A percentile compares a stretch with the other conserved stretches of the same genome.
These are phyloP conservation scores for Trapa bicornis DNA, from an alignment of 345 rosid species.

Conservation along the genomic window DNA sequence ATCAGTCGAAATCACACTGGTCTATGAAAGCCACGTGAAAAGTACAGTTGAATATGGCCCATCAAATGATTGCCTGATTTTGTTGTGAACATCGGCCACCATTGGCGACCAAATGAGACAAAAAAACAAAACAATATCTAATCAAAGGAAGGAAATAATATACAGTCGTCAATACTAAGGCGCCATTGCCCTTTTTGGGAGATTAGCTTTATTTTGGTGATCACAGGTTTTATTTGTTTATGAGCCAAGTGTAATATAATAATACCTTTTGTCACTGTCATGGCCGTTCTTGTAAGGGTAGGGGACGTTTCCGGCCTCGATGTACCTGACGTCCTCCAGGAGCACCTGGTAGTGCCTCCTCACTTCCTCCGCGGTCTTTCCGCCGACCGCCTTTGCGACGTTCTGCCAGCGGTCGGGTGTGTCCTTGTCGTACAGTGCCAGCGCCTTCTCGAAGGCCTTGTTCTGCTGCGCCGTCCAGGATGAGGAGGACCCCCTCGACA, in stretches of 20 bases:
- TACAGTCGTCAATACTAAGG: no score
- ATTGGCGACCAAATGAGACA: background rate
- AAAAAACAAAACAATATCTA: background rate
- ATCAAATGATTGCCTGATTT: constrained; percentile 4
- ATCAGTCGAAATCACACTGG: background rate
- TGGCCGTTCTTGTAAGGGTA: constrained; percentile 48
- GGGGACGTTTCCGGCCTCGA: constrained; percentile 77
- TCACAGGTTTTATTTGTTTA: no score
- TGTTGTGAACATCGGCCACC: background rate
- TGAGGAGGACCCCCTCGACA: constrained; percentile 55
- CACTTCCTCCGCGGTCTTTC: constrained; percentile 76
- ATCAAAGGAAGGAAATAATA: no score
- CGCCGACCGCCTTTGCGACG: constrained; percentile 84
- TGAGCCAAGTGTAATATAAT: no score
- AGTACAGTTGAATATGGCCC: constrained; percentile 10
- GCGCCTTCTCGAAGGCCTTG: constrained; percentile 89
- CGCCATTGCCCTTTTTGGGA: no score
- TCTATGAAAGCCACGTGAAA: constrained; percentile 26
- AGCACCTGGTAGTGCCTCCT: constrained; percentile 70
- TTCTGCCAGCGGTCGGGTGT: constrained; percentile 97
- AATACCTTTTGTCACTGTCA: constrained; percentile 31
- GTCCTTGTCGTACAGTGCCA: constrained; percentile 82
- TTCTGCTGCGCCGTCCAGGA: constrained; percentile 80
- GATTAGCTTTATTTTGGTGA: no score
- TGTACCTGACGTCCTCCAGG: constrained; percentile 54